Evolutionary conservation across 176 grass and related monocot species (phyloP), one percentile per base, ranked within the genome.

Genomic region (Lolium multiflorum): DNA sequence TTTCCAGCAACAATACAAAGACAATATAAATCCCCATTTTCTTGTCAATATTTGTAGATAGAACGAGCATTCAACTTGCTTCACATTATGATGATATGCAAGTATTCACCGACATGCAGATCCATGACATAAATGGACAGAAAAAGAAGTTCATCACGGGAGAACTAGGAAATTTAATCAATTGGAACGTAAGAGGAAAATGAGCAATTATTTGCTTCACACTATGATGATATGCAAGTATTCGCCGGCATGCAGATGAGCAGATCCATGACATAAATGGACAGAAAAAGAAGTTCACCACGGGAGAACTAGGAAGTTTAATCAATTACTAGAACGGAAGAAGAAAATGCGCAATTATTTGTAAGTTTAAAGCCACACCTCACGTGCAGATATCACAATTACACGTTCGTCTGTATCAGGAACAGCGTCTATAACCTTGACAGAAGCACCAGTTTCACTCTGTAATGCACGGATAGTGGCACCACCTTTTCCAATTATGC

Each of bases 401-500:
- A 91, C 8, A 77, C 81, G 88, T 62, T 95, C 91, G 43, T 95
- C 88, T 48, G 87, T 77, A 80, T 95, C 94, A 74, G 78, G 50
- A 78, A 89, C 55, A 62, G 81, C 41, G 17, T 95, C 94, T 72
- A 93, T 20, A 91, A 95, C 87, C 89, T 95, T 95, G 59, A 95
- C 91, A 56, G 86, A 87, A 84, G 94, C 86, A 87, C 94, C 91
- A 82, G 81, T 95, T 89, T 95, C 91, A 89, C 80, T 93, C 89
- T 95, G 94, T 48, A 95, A 79, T 82, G 84, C 76, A 6, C 88
- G 94, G 46, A 95, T 85, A 82, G 90, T 87, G 37, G 82, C 74
- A 84, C 94, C 91, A 22, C 63, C 94, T 91, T 95, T 93, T 52
- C 94, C 94, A 75, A 95, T 93, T 79, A 95, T 89, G 43, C 89